Conservation (phyloP, 2,329 filamentous ascomycete species). For the Apiospora malaysiana region DNA sequence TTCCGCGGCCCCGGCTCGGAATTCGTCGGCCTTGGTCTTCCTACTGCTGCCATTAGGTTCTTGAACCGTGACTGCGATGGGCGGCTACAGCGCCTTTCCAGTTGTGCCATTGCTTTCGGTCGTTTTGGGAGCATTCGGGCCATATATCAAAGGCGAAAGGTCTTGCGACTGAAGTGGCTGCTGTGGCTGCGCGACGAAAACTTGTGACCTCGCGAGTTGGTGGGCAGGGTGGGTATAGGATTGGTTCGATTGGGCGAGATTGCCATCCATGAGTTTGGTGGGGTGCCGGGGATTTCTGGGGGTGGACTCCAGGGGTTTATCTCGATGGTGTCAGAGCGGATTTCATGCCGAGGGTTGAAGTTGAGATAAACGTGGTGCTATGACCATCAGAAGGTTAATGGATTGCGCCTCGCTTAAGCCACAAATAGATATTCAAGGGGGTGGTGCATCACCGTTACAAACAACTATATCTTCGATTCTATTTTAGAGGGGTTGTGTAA, state of each 20-base stretch:
- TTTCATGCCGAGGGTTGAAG: background rate
- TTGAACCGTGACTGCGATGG: constrained; percentile 13
- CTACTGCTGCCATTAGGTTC: constrained; percentile 7
- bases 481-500: no score
- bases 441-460: background rate
- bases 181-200: background rate
- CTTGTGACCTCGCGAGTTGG: background rate
- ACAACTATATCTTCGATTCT: no score
- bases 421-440: background rate
- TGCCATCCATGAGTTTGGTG: background rate
- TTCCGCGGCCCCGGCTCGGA: constrained; percentile 28
- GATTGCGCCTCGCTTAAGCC: background rate
- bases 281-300: background rate
- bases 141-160: background rate
- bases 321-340: background rate
- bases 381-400: background rate
- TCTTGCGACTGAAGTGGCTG: background rate
- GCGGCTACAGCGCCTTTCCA: background rate
- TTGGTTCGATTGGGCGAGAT: background rate
- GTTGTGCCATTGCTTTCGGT: background rate
- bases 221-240: background rate
- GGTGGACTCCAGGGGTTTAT: background rate
- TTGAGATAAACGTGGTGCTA: background rate
- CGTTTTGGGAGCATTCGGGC: background rate
- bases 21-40: constrained; percentile 27